These are phyloP conservation scores for Diaporthe helianthi DNA, from an alignment of 2,329 filamentous ascomycete species.

Conservation along the genomic window DNA sequence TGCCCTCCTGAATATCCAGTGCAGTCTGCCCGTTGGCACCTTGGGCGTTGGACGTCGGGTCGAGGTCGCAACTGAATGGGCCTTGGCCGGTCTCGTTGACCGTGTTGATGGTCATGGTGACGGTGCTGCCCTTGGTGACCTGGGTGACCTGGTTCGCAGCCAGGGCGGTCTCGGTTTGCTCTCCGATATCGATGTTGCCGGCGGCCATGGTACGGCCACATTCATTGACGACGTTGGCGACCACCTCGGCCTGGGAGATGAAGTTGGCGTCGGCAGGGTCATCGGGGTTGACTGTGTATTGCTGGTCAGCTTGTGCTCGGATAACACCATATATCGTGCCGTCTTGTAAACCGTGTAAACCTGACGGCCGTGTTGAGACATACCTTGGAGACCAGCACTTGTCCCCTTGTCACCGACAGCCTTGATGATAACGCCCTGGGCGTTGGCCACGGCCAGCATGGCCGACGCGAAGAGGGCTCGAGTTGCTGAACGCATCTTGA, in stretches of 20 bases:
- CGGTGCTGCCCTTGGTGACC: constrained; percentile 51
- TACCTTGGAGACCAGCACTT: constrained; percentile 30
- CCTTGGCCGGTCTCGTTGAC: constrained; percentile 57
- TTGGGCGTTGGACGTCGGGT: constrained; percentile 51
- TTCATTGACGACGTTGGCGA: constrained; percentile 58
- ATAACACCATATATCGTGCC: not conserved
- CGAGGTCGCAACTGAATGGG: constrained; percentile 58
- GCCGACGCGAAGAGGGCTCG: constrained; percentile 28
- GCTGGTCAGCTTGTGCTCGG: not conserved
- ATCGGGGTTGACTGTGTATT: constrained; percentile 18
- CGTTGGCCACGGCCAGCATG: constrained; percentile 32
- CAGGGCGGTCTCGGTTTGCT: constrained; percentile 58
- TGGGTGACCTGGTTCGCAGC: constrained; percentile 52
- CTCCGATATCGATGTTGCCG: constrained; percentile 65
- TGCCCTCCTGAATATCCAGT: constrained; percentile 51
- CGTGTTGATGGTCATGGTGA: constrained; percentile 56
- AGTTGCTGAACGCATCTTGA: constrained; percentile 30
- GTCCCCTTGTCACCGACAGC: constrained; percentile 30
- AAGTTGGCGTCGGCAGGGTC: constrained; percentile 58
- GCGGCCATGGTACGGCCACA: constrained; percentile 66
- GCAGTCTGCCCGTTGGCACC: constrained; percentile 50
- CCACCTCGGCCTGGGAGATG: constrained; percentile 62
- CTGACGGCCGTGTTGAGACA: not conserved
- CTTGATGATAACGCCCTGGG: constrained; percentile 33
- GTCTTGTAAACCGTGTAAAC: no score